Evolutionary conservation across 2,329 filamentous ascomycete genomes (phyloP), one percentile per base, ranked within the genome.

Genomic region (Cordyceps cicadae): DNA sequence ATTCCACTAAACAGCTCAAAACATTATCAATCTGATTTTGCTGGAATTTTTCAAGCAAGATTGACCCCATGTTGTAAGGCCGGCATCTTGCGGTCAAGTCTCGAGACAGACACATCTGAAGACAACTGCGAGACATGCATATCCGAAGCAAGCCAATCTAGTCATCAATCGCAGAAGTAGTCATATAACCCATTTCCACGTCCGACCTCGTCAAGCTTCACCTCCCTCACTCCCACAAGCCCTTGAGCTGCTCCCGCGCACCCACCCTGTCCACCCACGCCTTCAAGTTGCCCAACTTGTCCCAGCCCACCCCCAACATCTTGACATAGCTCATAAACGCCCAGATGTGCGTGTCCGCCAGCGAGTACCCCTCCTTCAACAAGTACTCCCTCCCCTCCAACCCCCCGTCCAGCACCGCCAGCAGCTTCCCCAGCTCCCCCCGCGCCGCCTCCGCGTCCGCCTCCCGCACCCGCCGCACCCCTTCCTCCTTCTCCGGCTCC

Each of bases 331-430:
- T 32, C 46, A 62, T 53, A 55, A 62, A 59, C 26, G 55, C 14
- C 55, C 55, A 62, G 3, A 62, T 11, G 29, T 62, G 61, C 26
- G 55, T 59, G 19, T 62, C 61, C 19, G 43, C 55, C 56, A 62
- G n/a, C 19, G 50, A 41, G 14, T 59, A 62, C 24, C 41, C 26
- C 15, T 39, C 34, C 5, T 45, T 51, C 9, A 62, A 9, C 48
- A 62, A 5, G 32, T 59, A 62, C 41, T 46, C 32, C n/a, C 11
- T 54, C 11, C 43, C 50, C 49, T 51, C 19, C 19, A 62, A 45
- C 8, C 29, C 50, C 0, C 29, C 45, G 5, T 62, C 46, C 50
- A 62, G 43, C 21, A 62, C 43, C 26, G 1, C 29, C 32, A 59
- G 15, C 37, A 29, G 26, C 61, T 46, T 59, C 15, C 0, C 5